A percentile compares a stretch with the other conserved stretches of the same genome.
These are phyloP conservation scores for Wickerhamomyces mucosus DNA, from an alignment of 805 yeast genomes.

Conservation along the genomic window DNA sequence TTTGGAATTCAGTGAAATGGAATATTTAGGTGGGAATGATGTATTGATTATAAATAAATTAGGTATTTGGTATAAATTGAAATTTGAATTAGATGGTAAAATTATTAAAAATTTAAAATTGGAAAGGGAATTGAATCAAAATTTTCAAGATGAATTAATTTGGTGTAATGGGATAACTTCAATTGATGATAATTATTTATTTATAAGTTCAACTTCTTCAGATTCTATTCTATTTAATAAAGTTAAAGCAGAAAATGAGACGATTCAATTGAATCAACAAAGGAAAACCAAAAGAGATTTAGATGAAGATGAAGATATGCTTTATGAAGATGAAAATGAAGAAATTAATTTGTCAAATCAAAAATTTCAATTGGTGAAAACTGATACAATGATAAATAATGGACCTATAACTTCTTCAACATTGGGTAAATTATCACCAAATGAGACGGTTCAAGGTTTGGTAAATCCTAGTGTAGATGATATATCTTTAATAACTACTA, in stretches of 20 bases:
- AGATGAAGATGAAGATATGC: constrained; percentile 39
- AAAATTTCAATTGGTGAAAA: constrained; percentile 30
- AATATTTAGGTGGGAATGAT: constrained; percentile 22
- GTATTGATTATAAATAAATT: constrained; percentile 30
- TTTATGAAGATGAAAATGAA: constrained; percentile 22
- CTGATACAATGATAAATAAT: constrained; percentile 48
- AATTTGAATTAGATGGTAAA: constrained; percentile 29
- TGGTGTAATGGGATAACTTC: neutral
- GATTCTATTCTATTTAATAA: constrained; percentile 38
- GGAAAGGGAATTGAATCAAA: neutral
- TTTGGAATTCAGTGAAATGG: constrained; percentile 43
- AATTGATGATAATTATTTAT: constrained; percentile 31
- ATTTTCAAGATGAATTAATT: neutral
- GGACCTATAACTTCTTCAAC: constrained; percentile 73
- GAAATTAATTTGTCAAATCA: constrained; percentile 21
- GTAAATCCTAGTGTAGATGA: constrained; percentile 62
- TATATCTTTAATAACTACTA: constrained; percentile 56
- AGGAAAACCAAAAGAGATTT: constrained; percentile 22
- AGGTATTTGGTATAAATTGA: constrained; percentile 18
- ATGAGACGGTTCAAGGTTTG: constrained; percentile 47
- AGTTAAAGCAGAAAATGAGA: neutral
- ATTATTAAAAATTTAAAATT: constrained; percentile 16
- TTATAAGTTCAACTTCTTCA: constrained; percentile 53
- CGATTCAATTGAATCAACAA: neutral
- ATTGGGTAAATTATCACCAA: constrained; percentile 49